These are phyloP conservation scores for Vaccinium macrocarpon DNA, from an alignment of 148 eudicot species.

Conservation along the genomic window DNA sequence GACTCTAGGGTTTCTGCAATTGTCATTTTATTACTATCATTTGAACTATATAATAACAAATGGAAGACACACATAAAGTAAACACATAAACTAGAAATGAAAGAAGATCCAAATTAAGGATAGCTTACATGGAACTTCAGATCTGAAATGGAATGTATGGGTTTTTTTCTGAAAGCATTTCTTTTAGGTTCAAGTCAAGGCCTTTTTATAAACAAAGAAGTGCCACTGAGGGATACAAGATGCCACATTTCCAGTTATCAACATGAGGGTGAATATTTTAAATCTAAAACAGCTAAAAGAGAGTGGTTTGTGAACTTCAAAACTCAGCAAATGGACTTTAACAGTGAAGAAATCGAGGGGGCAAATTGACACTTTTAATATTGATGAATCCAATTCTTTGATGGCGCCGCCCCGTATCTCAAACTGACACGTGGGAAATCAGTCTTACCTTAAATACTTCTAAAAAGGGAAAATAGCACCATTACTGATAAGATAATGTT, in stretches of 20 bases:
- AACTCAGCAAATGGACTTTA: conserved; percentile 8
- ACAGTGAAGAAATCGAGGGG: conserved; percentile 18
- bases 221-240: background rate
- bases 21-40: too few species aligned
- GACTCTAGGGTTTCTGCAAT: conserved; percentile 27
- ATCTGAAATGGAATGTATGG: background rate
- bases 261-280: background rate
- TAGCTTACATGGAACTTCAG: conserved; percentile 4
- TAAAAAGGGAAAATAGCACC: conserved; percentile 21
- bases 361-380: background rate
- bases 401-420: conserved; percentile 44
- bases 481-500: conserved; percentile 10
- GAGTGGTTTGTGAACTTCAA: background rate
- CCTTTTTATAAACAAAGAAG: conserved; percentile 13
- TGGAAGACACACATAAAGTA: background rate
- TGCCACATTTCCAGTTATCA: background rate
- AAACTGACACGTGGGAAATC: conserved; percentile 47
- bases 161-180: background rate
- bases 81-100: background rate
- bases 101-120: background rate
- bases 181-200: conserved; percentile 7
- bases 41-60: background rate
- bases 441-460: conserved; percentile 20
- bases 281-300: conserved; percentile 7
- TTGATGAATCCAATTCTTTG: conserved; percentile 9